Base-by-base conservation (phyloP, 2,329 filamentous ascomycete genomes). In the Fusarium xyrophilum region DNA sequence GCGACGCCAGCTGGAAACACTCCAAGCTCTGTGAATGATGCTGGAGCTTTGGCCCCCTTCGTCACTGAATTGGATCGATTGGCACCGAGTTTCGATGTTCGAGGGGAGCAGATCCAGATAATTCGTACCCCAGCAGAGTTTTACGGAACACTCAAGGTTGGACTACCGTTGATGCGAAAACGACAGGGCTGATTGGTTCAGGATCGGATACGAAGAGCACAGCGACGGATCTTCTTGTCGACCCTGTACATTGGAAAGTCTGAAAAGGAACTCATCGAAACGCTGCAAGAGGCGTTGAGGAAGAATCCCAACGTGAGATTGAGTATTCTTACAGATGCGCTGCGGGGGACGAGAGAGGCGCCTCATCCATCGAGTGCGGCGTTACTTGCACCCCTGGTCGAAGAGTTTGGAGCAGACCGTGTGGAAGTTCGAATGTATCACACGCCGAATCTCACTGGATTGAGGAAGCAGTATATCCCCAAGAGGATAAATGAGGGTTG, bases 361-460 rank as follows among this genome's bases (percentile, higher is more conserved):
- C 96, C 96, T 0, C 80, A 92, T 17, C 85, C 93, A 47, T 97
- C 93, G 70, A 96, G 91, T 78, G 96, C 94, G 5, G 97, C 94
- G 14, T 84, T 99, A 15, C 85, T 99, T 38, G 92, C 90, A 9
- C 91, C 93, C 1, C 82, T 99, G n/a, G 85, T 97, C 14, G 81
- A 85, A 10, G 93, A 97, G 72, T 97, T 97, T 79, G 94, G 95
- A 0, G 77, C 89, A 7, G 89, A 92, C 3, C 87, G 95, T 38
- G 93, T 99, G 40, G 93, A 97, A 75, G 89, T 99, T 67, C 91
- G 94, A 73, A 96, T 99, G 93, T 99, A 96, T 76, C 96, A 99
- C 79, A 99, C 96, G 2, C 96, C 96, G 1, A 99, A 99, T 75
- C 81, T 99, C 68, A 97, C 92, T 5, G 96, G 96, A 0, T 73